Evolutionary conservation across 2,329 filamentous ascomycete species (phyloP).

Genomic region (Hirsutella rhossiliensis): DNA sequence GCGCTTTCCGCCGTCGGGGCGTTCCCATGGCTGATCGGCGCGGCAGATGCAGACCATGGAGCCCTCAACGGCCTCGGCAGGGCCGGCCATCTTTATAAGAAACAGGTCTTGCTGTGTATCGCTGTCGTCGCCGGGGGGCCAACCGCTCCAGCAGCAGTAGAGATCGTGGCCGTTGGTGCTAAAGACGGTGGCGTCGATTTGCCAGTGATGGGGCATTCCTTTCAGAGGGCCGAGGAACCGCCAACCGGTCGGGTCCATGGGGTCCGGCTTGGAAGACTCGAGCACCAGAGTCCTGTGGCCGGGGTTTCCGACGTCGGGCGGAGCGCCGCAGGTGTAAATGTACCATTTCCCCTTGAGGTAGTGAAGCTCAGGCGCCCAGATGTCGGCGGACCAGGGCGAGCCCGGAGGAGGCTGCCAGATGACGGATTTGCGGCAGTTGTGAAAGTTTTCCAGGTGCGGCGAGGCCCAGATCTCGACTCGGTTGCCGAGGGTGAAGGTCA

Average conservation of each 20-base stretch:
- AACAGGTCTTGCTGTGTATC: constrained; percentile 6
- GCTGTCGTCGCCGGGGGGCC: constrained; percentile 5
- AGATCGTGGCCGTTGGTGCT: constrained; percentile 6
- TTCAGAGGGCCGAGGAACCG: constrained; percentile 6
- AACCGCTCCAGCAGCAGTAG: constrained; percentile 7
- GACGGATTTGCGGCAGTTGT: constrained; percentile 10
- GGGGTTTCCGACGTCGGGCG: constrained; percentile 1
- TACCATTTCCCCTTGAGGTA: constrained; percentile 10
- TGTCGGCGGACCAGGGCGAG: constrained; percentile 9
- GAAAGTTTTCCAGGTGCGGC: constrained; percentile 16
- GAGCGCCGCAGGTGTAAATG: constrained; percentile 7
- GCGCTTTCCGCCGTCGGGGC: constrained; percentile 2
- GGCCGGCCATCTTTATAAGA: constrained; percentile 3
- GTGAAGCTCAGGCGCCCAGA: constrained; percentile 13
- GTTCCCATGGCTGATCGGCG: constrained; percentile 5
- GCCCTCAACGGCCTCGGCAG: background rate
- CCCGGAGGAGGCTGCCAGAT: constrained; percentile 11
- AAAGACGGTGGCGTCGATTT: constrained; percentile 8
- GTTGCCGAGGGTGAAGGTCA: constrained; percentile 20
- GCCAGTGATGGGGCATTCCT: constrained; percentile 6
- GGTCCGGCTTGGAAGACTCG: constrained; percentile 2
- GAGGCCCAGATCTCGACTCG: constrained; percentile 22
- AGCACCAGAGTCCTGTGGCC: constrained; percentile 4
- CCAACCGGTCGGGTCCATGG: constrained; percentile 4
- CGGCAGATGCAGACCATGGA: constrained; percentile 2